Conservation (phyloP, 768 basidiomycete species). For the Naganishia vishniacii region DNA sequence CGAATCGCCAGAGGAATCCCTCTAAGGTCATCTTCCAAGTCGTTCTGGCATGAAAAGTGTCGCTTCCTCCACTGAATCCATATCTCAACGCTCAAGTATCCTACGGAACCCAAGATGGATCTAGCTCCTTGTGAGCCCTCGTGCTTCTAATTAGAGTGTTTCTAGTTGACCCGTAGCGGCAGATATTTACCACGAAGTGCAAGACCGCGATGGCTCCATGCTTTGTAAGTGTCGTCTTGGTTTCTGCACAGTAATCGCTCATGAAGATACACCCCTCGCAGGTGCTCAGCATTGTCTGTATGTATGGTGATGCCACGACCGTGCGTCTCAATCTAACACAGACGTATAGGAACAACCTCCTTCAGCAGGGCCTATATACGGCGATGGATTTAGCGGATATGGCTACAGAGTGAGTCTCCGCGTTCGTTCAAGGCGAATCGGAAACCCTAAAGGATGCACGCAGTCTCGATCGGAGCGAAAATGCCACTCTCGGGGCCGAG, state of each 20-base stretch:
- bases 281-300: constrained; percentile 29
- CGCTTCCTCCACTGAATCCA: too few relatives aligned
- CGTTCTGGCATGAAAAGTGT: too few relatives aligned
- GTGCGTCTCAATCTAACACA: not conserved
- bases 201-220: constrained; percentile 26
- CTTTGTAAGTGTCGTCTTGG: constrained; percentile 13
- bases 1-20: too few relatives aligned
- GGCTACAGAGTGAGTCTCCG: constrained; percentile 39
- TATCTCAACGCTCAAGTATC: too few relatives aligned
- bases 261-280: too few relatives aligned
- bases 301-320: not conserved
- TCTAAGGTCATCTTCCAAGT: too few relatives aligned
- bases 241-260: not conserved
- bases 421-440: not conserved
- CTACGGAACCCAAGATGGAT: constrained; percentile 23
- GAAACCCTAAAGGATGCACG: not conserved
- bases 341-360: constrained; percentile 39
- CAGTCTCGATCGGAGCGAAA: constrained; percentile 45
- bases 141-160: too few relatives aligned
- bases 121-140: constrained; percentile 28
- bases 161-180: too few relatives aligned
- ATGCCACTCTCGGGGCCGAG: constrained; percentile 47
- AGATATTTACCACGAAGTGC: constrained; percentile 30
- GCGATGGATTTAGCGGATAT: constrained; percentile 47
- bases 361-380: constrained; percentile 43